Evolutionary conservation across 768 basidiomycete species (phyloP), one percentile per base, ranked within the genome.

Genomic region (Xerocomellus intermedius): DNA sequence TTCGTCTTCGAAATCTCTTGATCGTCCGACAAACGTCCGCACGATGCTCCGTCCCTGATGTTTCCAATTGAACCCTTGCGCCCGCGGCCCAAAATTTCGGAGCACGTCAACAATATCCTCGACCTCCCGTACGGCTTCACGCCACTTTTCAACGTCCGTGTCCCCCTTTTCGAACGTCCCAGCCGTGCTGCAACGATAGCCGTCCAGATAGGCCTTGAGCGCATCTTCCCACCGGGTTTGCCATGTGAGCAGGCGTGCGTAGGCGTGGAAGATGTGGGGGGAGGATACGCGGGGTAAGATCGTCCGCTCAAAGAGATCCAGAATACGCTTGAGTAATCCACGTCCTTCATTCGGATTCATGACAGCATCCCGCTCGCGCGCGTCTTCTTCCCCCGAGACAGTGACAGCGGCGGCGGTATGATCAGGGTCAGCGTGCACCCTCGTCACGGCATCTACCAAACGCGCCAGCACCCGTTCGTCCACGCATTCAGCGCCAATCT

Each of bases 401-500:
- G 16, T 64, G 33, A 22, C 37, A 45, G 21, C 46, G 42, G 42
- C 42, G 26, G 51, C 24, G 41, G 41, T 26, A n/a, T 30, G 48
- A 52, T 77, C 70, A 38, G 74, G 67, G 50, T 78, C 69, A 14
- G 63, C 61, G 5, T 78, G 67, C 30, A 69, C 81, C 12, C 86
- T 77, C 2, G 89, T 91, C 58, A 91, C 94, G 26, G 91, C 91
- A 63, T 87, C 83, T 12, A 98, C 95, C 41, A 98, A 80, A 37
- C 90, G 84, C 55, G 95, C 91, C 9, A 98, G 75, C 6, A 98
- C 91, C 37, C 94, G 91, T 49, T 85, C 80, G 70, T 98, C 96
- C 17, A 98, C 82, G 30, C 79, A 77, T 12, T 77, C 76, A 7
- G 80, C 82, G 24, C 81, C 79, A 8, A 68, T 61, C 57, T 79